Conservation (phyloP, 139 green algal genomes). For the Gonium pectorale region DNA sequence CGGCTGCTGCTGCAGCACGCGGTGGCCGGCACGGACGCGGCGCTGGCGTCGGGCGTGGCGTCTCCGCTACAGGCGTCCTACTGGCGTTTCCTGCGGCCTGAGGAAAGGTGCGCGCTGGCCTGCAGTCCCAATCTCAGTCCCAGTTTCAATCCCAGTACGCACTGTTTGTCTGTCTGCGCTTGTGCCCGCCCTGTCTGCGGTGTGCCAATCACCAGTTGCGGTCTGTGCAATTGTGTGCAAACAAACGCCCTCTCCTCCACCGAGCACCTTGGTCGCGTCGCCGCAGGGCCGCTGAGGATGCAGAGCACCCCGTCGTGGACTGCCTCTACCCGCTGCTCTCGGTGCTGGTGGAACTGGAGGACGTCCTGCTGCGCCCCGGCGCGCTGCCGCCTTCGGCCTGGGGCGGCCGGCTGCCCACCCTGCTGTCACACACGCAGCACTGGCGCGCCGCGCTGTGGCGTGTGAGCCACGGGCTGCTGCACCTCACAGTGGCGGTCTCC, state of each 20-base stretch:
- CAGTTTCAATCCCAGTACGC: no score
- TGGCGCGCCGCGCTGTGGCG: slow-evolving; percentile 66
- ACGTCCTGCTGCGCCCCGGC: not conserved
- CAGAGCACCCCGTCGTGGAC: slow-evolving; percentile 71
- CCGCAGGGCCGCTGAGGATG: slow-evolving; percentile 51
- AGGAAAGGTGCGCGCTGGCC: slow-evolving; percentile 57
- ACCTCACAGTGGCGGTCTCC: slow-evolving; percentile 16
- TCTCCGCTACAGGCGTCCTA: slow-evolving; percentile 65
- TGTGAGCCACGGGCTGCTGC: slow-evolving; percentile 55
- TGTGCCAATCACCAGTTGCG: no score
- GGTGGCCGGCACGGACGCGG: slow-evolving; percentile 2
- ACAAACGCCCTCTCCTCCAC: not conserved
- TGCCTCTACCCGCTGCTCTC: slow-evolving; percentile 61
- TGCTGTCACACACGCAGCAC: no score
- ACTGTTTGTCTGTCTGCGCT: no score
- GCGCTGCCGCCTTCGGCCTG: slow-evolving; percentile 9
- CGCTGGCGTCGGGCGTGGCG: slow-evolving; percentile 13
- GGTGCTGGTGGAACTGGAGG: slow-evolving; percentile 60
- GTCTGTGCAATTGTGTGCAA: no score
- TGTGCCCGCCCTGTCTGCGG: no score
- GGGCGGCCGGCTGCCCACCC: no score
- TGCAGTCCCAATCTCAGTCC: no score
- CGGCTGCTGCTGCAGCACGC: slow-evolving; percentile 43
- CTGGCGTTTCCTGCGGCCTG: slow-evolving; percentile 66
- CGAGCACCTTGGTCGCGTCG: not conserved